Evolutionary conservation across 1,284 basidiomycete genomes (phyloP).

Genomic region (Agaricales sp.): DNA sequence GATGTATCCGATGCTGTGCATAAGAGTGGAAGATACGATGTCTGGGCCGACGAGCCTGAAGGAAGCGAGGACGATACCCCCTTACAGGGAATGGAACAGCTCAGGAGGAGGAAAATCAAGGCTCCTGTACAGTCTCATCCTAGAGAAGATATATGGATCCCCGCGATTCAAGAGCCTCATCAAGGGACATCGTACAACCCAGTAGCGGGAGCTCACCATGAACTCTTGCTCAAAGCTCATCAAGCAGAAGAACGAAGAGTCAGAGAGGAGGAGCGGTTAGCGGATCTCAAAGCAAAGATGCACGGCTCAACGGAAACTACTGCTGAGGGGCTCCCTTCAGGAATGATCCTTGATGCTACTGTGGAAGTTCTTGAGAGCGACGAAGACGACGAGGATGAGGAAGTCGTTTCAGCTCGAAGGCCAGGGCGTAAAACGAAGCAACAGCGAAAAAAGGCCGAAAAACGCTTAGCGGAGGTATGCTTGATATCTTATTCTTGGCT

Average conservation of each 20-base stretch:
- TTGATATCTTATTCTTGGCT: background rate
- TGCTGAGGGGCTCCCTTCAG: conserved; percentile 22
- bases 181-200: conserved; percentile 95
- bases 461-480: conserved; percentile 50
- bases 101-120: conserved; percentile 38
- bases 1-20: conserved; percentile 60
- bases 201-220: conserved; percentile 63
- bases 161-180: conserved; percentile 70
- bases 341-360: conserved; percentile 49
- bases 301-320: conserved; percentile 29
- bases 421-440: conserved; percentile 66
- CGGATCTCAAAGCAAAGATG: conserved; percentile 45
- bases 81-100: conserved; percentile 27
- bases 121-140: conserved; percentile 20
- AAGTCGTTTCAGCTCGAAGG: conserved; percentile 25
- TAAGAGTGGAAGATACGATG: conserved; percentile 63
- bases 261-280: conserved; percentile 43
- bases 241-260: conserved; percentile 55
- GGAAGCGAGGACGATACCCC: conserved; percentile 23
- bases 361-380: conserved; percentile 46
- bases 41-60: conserved; percentile 42
- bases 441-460: conserved; percentile 55
- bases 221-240: conserved; percentile 64
- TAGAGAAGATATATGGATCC: conserved; percentile 35
- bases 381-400: conserved; percentile 20